phyloP scores from a whole-genome alignment of 2,329 filamentous ascomycete genomes.

The Monosporascus sp. region DNA sequence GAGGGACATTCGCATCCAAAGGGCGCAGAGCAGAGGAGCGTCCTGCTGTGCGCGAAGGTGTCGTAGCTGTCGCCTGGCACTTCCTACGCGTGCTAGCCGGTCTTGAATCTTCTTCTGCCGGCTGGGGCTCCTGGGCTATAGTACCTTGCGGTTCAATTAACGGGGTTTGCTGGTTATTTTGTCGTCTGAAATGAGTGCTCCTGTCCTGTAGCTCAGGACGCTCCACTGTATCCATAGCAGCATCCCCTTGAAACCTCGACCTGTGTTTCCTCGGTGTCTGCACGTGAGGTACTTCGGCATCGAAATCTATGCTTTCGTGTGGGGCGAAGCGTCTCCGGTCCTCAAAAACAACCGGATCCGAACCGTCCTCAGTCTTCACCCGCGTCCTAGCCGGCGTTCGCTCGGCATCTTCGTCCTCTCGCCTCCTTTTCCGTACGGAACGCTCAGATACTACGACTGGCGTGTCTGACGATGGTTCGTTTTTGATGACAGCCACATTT shows the following conservation, averaged over 20 bases:
- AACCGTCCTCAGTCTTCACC: conserved; percentile 40
- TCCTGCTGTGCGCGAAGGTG: neutral
- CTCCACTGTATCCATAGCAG: neutral
- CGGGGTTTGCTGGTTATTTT: neutral
- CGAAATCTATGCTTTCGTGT: conserved; percentile 58
- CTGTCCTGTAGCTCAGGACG: neutral
- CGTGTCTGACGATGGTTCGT: conserved; percentile 50
- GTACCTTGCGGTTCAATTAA: neutral
- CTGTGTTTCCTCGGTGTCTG: conserved; percentile 37
- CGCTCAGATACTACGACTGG: conserved; percentile 49
- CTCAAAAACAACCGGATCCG: conserved; percentile 23
- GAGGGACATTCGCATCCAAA: conserved; percentile 1
- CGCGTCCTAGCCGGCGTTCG: conserved; percentile 21
- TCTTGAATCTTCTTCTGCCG: neutral
- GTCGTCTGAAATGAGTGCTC: neutral
- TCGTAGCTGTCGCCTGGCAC: neutral
- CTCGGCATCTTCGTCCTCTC: conserved; percentile 18
- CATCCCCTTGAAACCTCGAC: conserved; percentile 3
- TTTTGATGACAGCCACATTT: conserved; percentile 32
- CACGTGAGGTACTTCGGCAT: conserved; percentile 41
- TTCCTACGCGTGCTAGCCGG: neutral
- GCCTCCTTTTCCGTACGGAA: conserved; percentile 43
- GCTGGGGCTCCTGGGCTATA: neutral
- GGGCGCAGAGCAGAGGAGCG: conserved; percentile 3
- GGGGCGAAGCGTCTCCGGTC: conserved; percentile 29